Base-by-base conservation (phyloP, 2,329 filamentous ascomycete species). In the Colletotrichum chrysophilum region DNA sequence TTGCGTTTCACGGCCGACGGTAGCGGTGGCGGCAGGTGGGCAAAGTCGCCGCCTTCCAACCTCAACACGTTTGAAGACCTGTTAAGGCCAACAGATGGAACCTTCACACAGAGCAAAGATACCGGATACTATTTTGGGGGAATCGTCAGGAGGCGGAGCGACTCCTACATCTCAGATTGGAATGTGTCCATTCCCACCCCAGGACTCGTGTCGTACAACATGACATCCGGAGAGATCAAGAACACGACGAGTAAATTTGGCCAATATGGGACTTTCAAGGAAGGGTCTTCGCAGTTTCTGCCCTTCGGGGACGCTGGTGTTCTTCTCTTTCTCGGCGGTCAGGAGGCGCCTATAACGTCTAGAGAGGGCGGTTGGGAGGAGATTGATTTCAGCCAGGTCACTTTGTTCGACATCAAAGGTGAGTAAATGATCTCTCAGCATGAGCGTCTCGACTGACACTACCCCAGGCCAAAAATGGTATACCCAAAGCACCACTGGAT, bases 111-210 rank as follows among this genome's bases (percentile, higher is more conserved):
- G 52, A 77, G 69, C 24, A 71, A 77, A 30, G 77, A 80, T 14
- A 77, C 78, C 4, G 84, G 82, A 5, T 85, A 81, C 64, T 81
- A 80, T 6, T 72, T 85, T 7, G 83, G 84, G 3, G 84, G 84
- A 7, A 77, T 79, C 12, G 78, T 75, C 0, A 81, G 71, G 10
- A 76, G 34, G 80, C 81, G 13, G 82, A 85, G 26, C 16, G 58
- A 30, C 10, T 4, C 6, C 18, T 12, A 24, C 21, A 24, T 24
- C 21, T 24, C 21, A 24, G 83, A 34, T 58, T 77, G 14, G 78
- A 81, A 48, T 0, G 2, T 5, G 69, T 70, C 13, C 26, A 10
- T 18, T n/a, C 74, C 67, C 14, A 34, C 81, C 21, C 79, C 79
- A 7, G 82, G 83, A 1, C 77, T 85, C 4, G 77, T 85, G 5